phyloP scores from a whole-genome alignment of 2,329 filamentous ascomycete species.

The Endocalyx cinctus region DNA sequence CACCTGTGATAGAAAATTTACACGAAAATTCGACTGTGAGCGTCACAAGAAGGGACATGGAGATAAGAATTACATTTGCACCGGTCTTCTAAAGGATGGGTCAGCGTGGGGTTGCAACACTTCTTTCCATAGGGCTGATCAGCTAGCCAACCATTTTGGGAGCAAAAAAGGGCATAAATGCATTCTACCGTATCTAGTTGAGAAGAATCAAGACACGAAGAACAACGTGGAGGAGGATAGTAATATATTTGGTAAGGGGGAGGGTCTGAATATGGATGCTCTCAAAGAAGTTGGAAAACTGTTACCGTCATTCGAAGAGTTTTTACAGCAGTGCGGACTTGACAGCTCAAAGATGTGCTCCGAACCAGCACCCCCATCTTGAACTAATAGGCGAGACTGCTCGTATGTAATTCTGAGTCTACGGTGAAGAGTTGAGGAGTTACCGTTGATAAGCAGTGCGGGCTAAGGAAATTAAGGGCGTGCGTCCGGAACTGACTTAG shows the following conservation, averaged over 20 bases:
- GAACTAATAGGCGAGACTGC: no score
- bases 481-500: no score
- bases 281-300: constrained; percentile 5
- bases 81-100: constrained; percentile 15
- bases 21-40: constrained; percentile 11
- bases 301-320: constrained; percentile 10
- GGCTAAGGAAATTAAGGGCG: no score
- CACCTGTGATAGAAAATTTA: constrained; percentile 13
- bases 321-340: constrained; percentile 10
- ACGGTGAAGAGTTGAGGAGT: no score
- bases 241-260: constrained; percentile 5
- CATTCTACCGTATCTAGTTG: constrained; percentile 9
- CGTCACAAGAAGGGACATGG: constrained; percentile 16
- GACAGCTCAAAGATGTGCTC: no score
- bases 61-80: constrained; percentile 15
- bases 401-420: no score
- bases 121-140: constrained; percentile 16
- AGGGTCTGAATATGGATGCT: constrained; percentile 7
- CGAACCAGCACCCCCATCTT: no score
- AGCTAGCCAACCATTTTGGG: constrained; percentile 14
- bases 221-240: neutral
- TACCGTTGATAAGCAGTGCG: no score
- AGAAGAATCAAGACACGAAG: constrained; percentile 6
- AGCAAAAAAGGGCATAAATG: constrained; percentile 16
- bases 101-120: constrained; percentile 17